phyloP scores from a whole-genome alignment of 805 yeast species.

The Pichia heedii region DNA sequence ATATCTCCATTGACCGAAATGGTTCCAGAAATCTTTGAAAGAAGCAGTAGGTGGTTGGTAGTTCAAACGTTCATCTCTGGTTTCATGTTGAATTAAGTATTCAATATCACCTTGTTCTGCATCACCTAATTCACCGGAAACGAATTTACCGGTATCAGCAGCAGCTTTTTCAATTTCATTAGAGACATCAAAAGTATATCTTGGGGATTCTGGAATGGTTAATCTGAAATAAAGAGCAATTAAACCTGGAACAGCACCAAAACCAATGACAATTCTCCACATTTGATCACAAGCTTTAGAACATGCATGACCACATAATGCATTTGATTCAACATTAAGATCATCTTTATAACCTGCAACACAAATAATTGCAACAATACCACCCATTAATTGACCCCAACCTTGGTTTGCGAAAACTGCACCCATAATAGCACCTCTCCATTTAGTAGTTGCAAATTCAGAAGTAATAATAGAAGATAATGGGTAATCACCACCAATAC shows the following conservation, averaged over 20 bases:
- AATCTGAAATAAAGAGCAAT: conserved; percentile 83
- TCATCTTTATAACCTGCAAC: conserved; percentile 69
- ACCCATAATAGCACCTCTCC: conserved; percentile 98
- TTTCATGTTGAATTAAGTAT: conserved; percentile 38
- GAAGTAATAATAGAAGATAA: conserved; percentile 88
- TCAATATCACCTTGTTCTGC: conserved; percentile 38
- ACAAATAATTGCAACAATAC: conserved; percentile 69
- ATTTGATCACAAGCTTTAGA: conserved; percentile 76
- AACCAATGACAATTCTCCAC: conserved; percentile 89
- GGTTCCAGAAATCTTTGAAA: conserved; percentile 56
- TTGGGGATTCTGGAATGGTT: conserved; percentile 92
- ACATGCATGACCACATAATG: conserved; percentile 61
- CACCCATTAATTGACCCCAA: conserved; percentile 87
- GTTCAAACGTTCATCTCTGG: conserved; percentile 28
- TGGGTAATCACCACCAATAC: conserved; percentile 97
- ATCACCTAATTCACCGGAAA: conserved; percentile 41
- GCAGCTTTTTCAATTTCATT: conserved; percentile 48
- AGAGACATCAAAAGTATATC: conserved; percentile 73
- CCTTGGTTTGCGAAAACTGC: conserved; percentile 97
- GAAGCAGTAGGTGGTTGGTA: conserved; percentile 73
- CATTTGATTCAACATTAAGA: conserved; percentile 44
- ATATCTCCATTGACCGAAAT: conserved; percentile 82
- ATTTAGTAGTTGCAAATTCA: conserved; percentile 86
- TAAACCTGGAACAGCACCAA: conserved; percentile 84
- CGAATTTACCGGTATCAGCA: conserved; percentile 45